Percentiles rank a stretch among this genome's conserved stretches.
These are phyloP conservation scores for Fistulinella cinereoalba DNA, from an alignment of 1,284 basidiomycete species.

Conservation along the genomic window DNA sequence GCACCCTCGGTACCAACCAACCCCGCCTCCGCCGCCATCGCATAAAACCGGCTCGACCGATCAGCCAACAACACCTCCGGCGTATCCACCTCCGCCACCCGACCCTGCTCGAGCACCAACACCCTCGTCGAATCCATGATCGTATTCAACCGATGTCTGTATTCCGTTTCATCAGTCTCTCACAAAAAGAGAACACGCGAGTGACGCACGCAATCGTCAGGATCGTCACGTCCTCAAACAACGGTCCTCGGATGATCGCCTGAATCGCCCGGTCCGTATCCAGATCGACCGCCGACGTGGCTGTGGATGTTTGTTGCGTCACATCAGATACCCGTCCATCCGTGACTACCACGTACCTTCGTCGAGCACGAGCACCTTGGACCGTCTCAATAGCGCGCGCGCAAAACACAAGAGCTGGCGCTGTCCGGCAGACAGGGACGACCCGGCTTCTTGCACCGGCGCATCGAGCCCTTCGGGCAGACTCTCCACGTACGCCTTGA, in stretches of 20 bases:
- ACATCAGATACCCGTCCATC: no score
- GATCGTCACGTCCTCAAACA: slow-evolving; percentile 73
- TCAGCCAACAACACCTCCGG: slow-evolving; percentile 26
- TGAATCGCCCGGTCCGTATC: slow-evolving; percentile 88
- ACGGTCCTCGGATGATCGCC: slow-evolving; percentile 71
- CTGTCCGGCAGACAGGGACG: slow-evolving; percentile 83
- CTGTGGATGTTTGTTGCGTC: slow-evolving; percentile 35
- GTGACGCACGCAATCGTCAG: slow-evolving; percentile 73
- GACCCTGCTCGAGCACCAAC: slow-evolving; percentile 79
- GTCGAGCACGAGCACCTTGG: slow-evolving; percentile 87
- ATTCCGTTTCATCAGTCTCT: not conserved
- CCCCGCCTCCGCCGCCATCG: slow-evolving; percentile 34
- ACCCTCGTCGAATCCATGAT: slow-evolving; percentile 86
- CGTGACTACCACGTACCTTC: slow-evolving; percentile 53
- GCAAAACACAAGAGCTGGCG: slow-evolving; percentile 84
- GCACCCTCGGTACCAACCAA: no score
- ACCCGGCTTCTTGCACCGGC: slow-evolving; percentile 76
- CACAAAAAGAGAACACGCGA: not conserved
- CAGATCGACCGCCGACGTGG: slow-evolving; percentile 82
- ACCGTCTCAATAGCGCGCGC: slow-evolving; percentile 68
- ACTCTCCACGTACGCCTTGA: slow-evolving; percentile 70
- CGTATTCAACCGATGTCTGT: slow-evolving; percentile 84
- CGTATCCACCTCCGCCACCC: slow-evolving; percentile 37
- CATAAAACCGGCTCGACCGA: slow-evolving; percentile 22
- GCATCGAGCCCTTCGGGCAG: slow-evolving; percentile 76